Percentiles rank a stretch among this genome's conserved stretches.
Conservation (phyloP, 2,329 filamentous ascomycete genomes). For the Colletotrichum magnum region DNA sequence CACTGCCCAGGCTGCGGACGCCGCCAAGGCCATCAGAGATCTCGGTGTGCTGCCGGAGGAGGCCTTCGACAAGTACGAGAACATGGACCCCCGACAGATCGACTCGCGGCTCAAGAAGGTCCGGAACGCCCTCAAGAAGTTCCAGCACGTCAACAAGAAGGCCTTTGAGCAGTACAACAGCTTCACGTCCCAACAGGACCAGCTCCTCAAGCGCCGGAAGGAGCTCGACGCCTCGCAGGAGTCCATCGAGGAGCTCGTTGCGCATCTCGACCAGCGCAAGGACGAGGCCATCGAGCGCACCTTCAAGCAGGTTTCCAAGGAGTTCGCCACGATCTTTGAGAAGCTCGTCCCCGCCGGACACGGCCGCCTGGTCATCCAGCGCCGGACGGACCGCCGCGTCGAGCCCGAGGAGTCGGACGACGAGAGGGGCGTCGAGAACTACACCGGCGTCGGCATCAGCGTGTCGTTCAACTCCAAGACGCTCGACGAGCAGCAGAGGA, state of each 20-base stretch:
- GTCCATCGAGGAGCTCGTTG: slow-evolving; percentile 93
- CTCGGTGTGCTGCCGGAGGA: slow-evolving; percentile 94
- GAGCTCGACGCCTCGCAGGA: slow-evolving; percentile 89
- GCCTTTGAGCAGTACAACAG: slow-evolving; percentile 99
- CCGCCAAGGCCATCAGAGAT: slow-evolving; percentile 90
- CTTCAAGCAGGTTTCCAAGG: slow-evolving; percentile 96
- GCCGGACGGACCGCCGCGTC: slow-evolving; percentile 80
- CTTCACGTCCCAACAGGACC: slow-evolving; percentile 93
- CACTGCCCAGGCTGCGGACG: slow-evolving; percentile 82
- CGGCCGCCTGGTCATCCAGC: slow-evolving; percentile 92
- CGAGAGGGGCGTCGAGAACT: slow-evolving; percentile 88
- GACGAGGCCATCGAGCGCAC: slow-evolving; percentile 98
- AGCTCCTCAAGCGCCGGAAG: slow-evolving; percentile 84
- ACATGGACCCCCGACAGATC: slow-evolving; percentile 81
- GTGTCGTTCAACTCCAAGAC: slow-evolving; percentile 99
- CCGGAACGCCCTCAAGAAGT: slow-evolving; percentile 94
- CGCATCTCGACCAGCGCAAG: slow-evolving; percentile 93
- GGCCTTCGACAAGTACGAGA: slow-evolving; percentile 91
- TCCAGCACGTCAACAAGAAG: slow-evolving; percentile 99
- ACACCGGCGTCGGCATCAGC: slow-evolving; percentile 94
- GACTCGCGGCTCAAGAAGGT: slow-evolving; percentile 86
- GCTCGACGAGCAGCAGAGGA: slow-evolving; percentile 94
- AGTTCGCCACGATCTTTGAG: slow-evolving; percentile 94
- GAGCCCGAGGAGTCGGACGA: slow-evolving; percentile 77
- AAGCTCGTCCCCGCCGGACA: slow-evolving; percentile 95